Base-by-base conservation (phyloP, 495 filamentous ascomycete species). In the Penicillium macrosclerotiorum region DNA sequence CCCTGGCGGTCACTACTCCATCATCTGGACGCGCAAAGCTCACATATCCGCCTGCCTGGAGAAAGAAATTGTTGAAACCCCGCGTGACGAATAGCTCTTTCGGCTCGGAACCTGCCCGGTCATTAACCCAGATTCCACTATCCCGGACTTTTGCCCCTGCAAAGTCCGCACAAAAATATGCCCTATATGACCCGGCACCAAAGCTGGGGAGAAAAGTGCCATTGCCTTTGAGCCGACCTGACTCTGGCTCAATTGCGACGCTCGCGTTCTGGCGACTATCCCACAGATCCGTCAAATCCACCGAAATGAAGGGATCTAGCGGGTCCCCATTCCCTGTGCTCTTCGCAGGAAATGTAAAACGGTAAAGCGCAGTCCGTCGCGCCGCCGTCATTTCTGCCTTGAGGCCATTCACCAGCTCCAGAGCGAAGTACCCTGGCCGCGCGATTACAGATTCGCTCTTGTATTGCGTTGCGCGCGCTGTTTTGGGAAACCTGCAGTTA, bases 101-200 rank as follows among this genome's bases (percentile, higher is more conserved):
- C 16, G 77, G 75, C 13, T 71, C 70, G 0, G 69, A 65, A 11
- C 75, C 79, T 7, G 80, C 83, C 5, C 81, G 72, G 52, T 77
- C 79, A 62, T 85, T 77, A 11, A 75, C 75, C 59, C 82, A 89
- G 29, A 87, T 77, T 1, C 86, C 86, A 25, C 71, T 83, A 50
- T 84, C 82, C 17, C 74, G 64, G 9, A 88, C 64, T 1, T 60
- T 42, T 6, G 76, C 76, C 0, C 84, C 84, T 0, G 52, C 57
- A 57, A 89, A 88, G 59, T 90, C 86, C 3, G 80, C 82, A 59
- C 86, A 89, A 45, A 89, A 86, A 57, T 88, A 79, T 0, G 71
- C 53, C 22, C 69, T 56, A 53, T 84, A 90, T 27, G 55, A 73
- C 1, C 85, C 86, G 14, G 75, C 74, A 0, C 81, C 82, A 49